phyloP scores from a whole-genome alignment of 2,329 filamentous ascomycete genomes.

The Orbilia brochopaga region DNA sequence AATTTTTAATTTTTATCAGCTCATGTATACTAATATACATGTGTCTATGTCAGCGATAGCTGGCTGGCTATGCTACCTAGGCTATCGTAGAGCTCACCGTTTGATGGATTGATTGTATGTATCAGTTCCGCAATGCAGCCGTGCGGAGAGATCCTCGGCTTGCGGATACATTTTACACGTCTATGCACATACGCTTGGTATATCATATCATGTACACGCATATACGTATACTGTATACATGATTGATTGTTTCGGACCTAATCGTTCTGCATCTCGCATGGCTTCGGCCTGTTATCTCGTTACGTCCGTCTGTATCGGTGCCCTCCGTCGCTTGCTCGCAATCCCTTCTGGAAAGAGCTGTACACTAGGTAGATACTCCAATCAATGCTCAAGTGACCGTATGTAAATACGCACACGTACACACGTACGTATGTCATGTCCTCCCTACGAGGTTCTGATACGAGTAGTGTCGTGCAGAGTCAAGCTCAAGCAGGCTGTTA shows the following conservation, averaged over 20 bases:
- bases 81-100: too few relatives aligned
- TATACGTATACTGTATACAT: too few relatives aligned
- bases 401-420: too few relatives aligned
- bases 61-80: too few relatives aligned
- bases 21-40: too few relatives aligned
- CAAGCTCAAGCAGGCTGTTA: not conserved
- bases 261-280: not conserved
- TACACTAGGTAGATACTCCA: not conserved
- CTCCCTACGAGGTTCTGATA: not conserved
- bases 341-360: not conserved
- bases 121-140: not conserved
- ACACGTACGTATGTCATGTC: not conserved
- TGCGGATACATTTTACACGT: not conserved
- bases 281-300: slow-evolving; percentile 4
- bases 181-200: not conserved
- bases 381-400: too few relatives aligned
- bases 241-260: slow-evolving; percentile 1
- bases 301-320: not conserved
- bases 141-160: not conserved
- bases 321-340: not conserved
- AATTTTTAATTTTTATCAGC: not conserved
- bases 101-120: too few relatives aligned
- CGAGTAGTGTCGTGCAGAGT: not conserved
- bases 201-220: too few relatives aligned
- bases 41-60: too few relatives aligned